A percentile compares a stretch with the other conserved stretches of the same genome.
phyloP scores from a whole-genome alignment of 345 rosid species.

The Noccaea caerulescens region DNA sequence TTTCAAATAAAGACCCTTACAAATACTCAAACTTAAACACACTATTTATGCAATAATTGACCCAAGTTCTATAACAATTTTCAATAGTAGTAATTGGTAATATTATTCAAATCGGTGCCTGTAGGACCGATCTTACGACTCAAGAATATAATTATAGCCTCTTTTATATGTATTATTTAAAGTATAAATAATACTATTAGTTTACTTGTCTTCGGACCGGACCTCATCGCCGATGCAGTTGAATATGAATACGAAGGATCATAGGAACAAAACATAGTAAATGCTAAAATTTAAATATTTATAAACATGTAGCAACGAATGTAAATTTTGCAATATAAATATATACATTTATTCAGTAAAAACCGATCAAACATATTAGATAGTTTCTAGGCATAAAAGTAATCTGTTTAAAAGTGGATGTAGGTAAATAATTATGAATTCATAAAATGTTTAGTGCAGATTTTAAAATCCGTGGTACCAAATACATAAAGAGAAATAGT shows the following conservation, averaged over 20 bases:
- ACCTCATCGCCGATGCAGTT: neutral
- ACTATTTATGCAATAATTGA: constrained; percentile 6
- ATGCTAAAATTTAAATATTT: neutral
- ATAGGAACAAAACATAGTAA: neutral
- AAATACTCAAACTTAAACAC: constrained; percentile 6
- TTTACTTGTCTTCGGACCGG: too few species aligned
- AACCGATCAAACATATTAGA: constrained; percentile 5
- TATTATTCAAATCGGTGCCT: neutral
- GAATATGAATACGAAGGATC: neutral
- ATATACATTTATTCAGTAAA: constrained; percentile 1
- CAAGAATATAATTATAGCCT: too few species aligned
- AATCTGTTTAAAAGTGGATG: constrained; percentile 3
- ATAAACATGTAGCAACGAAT: neutral
- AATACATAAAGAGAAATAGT: constrained; percentile 34
- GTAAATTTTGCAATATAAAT: neutral
- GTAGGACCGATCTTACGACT: too few species aligned
- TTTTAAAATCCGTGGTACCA: constrained; percentile 37
- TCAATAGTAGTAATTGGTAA: neutral
- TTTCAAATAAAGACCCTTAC: constrained; percentile 29
- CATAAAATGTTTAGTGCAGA: constrained; percentile 17
- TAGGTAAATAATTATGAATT: constrained; percentile 1
- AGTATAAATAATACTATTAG: too few species aligned
- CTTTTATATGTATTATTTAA: too few species aligned
- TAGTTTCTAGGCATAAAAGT: constrained; percentile 18
- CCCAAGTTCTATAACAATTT: neutral